These are phyloP conservation scores for Zygoascus bituminiphila DNA, from an alignment of 805 yeast species.

Conservation along the genomic window DNA sequence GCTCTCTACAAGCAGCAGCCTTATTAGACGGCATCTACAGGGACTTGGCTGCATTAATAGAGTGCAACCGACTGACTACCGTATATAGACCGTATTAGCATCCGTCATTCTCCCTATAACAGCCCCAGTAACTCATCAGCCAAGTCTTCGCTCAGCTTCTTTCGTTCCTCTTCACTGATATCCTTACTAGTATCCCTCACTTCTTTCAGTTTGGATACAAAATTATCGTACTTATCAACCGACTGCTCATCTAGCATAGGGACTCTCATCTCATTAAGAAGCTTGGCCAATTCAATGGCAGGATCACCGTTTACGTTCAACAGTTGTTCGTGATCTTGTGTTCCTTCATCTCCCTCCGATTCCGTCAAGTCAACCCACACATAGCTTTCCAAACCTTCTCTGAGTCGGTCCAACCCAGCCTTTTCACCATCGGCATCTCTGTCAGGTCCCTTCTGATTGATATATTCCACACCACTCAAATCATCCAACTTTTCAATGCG, in stretches of 20 bases:
- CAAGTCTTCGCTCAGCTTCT: slow-evolving; percentile 26
- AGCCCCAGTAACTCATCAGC: slow-evolving; percentile 26
- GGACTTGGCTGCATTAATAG: too few relatives aligned
- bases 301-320: neutral
- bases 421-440: slow-evolving; percentile 18
- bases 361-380: slow-evolving; percentile 13
- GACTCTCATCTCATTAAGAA: neutral
- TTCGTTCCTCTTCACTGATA: slow-evolving; percentile 26
- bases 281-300: slow-evolving; percentile 1
- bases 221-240: slow-evolving; percentile 25
- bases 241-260: slow-evolving; percentile 5
- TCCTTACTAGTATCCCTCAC: slow-evolving; percentile 13
- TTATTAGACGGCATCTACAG: too few relatives aligned
- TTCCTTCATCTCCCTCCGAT: slow-evolving; percentile 1
- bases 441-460: slow-evolving; percentile 10
- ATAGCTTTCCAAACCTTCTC: slow-evolving; percentile 23
- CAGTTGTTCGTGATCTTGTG: neutral
- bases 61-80: too few relatives aligned
- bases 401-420: slow-evolving; percentile 22
- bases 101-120: too few relatives aligned
- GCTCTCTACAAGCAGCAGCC: too few relatives aligned
- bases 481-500: slow-evolving; percentile 12
- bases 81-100: too few relatives aligned
- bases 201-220: slow-evolving; percentile 20
- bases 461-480: slow-evolving; percentile 24